phyloP scores from a whole-genome alignment of 176 grass and related monocot species.

The maize (Zea mays) region Zm-B73-REFERENCE-NAM-5.0 NC_050097.1:185861501-185862000 shows the following conservation, averaged over 20 bases:
- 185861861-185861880: slow-evolving; percentile 29
- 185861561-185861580: slow-evolving; percentile 19
- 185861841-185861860: slow-evolving; percentile 53
- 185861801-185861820: slow-evolving; percentile 57
- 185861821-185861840: slow-evolving; percentile 42
- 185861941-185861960: too few relatives aligned
- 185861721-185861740: background rate
- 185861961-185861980: slow-evolving; percentile 31
- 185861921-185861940: slow-evolving; percentile 12
- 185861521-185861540: background rate
- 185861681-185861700: background rate
- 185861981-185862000: background rate
- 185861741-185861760: background rate
- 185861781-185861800: background rate
- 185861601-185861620: background rate
- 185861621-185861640: background rate
- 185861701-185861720: background rate
- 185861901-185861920: slow-evolving; percentile 1
- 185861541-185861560: background rate
- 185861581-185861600: background rate
- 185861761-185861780: background rate
- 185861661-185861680: background rate
- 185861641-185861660: background rate
- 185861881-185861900: slow-evolving; percentile 28
- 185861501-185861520: background rate